A percentile compares a stretch with the other conserved stretches of the same genome.
These are phyloP conservation scores for Nigrospora oryzae DNA, from an alignment of 2,329 filamentous ascomycete species.

Conservation along the genomic window DNA sequence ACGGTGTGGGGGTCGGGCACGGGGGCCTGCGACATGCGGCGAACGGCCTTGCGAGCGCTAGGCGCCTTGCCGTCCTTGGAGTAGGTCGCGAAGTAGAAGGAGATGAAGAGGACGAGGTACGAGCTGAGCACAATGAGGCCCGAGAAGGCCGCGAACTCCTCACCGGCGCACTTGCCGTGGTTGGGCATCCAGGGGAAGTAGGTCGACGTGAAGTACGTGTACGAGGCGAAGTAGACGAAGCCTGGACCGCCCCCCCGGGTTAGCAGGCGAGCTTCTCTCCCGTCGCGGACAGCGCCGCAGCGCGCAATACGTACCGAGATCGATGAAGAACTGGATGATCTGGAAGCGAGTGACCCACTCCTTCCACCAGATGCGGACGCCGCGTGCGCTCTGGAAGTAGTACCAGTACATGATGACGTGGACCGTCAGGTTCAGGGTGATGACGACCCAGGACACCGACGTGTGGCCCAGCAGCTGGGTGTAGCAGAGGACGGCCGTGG, in stretches of 20 bases:
- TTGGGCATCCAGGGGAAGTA: constrained; percentile 86
- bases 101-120: constrained; percentile 97
- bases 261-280: too few relatives aligned
- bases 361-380: constrained; percentile 98
- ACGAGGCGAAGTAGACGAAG: constrained; percentile 98
- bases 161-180: constrained; percentile 78
- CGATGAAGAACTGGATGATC: constrained; percentile 94
- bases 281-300: not conserved
- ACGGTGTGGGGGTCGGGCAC: constrained; percentile 77
- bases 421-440: constrained; percentile 84
- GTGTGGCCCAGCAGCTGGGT: constrained; percentile 91
- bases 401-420: constrained; percentile 99
- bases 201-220: constrained; percentile 90
- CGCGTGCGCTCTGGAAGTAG: constrained; percentile 98
- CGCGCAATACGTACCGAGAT: constrained; percentile 63
- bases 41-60: constrained; percentile 71
- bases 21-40: constrained; percentile 56
- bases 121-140: constrained; percentile 89
- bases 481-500: constrained; percentile 94
- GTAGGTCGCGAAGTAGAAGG: constrained; percentile 97
- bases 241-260: constrained; percentile 35
- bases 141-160: constrained; percentile 92
- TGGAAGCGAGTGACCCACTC: constrained; percentile 98
- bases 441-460: constrained; percentile 89
- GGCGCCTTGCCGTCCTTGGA: constrained; percentile 73